Base-by-base conservation (phyloP, 106 monocot species). In the Dendrobium catenatum region DNA sequence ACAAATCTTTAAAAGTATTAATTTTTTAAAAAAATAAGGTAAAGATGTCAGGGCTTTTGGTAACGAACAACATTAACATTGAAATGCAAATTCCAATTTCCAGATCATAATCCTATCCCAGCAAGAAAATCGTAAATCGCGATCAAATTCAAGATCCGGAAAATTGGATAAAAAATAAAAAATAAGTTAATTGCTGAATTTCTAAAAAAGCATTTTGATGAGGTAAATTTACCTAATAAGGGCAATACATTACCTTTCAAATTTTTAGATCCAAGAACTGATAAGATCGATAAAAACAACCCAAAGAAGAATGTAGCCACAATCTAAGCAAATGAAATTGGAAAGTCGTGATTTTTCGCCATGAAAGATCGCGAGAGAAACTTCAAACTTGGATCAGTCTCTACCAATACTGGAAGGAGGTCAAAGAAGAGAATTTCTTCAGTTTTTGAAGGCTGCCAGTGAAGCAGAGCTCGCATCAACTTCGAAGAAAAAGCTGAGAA, bases 261-360 rank as follows among this genome's bases (percentile, higher is more conserved):
- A 76, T 76, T 22, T 17, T 26, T 22, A 22, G 76, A 76, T 49
- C 48, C 7, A 11, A 47, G 10, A 5, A 24, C 6, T n/a, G 66
- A 81, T 72, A 72, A 1, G 13, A 6, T 43, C 41, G 56, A 81
- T 56, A 77, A 77, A 17, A 5, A 33, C 19, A 16, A 73, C 27
- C 17, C 15, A 0, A 7, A 16, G 22, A 58, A 56, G 72, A 81
- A 85, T 81, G 85, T 43, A 29, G 78, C 13, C 70, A 2, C 20
- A 68, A 16, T 75, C 42, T 72, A 54, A 80, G 48, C 66, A 40
- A 16, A 29, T 16, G 48, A 51, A 18, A 68, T 40, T 40, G 8
- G 18, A 11, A 80, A 75, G n/a, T 22, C 18, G 55, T 27, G 46
- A 44, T 16, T 33, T 37, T 13, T 10, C 26, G 73, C 72, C 77